Evolutionary conservation across 352 stramenopile species (phyloP).

Genomic region (Blastocystis sp.): DNA sequence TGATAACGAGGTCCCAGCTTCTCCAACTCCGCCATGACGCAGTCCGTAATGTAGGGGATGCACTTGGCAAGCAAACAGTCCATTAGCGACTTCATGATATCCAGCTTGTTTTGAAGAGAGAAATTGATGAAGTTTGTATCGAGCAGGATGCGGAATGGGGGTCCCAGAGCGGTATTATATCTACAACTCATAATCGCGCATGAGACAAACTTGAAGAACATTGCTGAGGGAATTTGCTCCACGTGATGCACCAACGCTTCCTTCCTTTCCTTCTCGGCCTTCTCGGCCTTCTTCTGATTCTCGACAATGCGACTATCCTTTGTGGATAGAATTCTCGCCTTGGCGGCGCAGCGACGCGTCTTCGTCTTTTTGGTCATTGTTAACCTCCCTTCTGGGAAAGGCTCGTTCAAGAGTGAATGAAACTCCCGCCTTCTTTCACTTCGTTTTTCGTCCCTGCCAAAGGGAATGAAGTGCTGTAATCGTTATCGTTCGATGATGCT

Average conservation of each 20-base stretch:
- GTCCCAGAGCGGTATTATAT: slow-evolving; percentile 95
- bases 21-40: slow-evolving; percentile 98
- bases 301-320: slow-evolving; percentile 92
- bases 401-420: too few species aligned
- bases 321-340: slow-evolving; percentile 95
- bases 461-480: too few species aligned
- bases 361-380: slow-evolving; percentile 94
- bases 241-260: slow-evolving; percentile 88
- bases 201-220: slow-evolving; percentile 89
- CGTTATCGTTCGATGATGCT: too few species aligned
- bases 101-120: slow-evolving; percentile 97
- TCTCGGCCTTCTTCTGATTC: slow-evolving; percentile 76
- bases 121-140: slow-evolving; percentile 99
- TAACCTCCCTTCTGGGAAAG: background rate
- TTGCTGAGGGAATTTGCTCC: slow-evolving; percentile 89
- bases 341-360: slow-evolving; percentile 91
- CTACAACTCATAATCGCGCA: too few species aligned
- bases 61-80: slow-evolving; percentile 98
- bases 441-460: too few species aligned
- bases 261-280: slow-evolving; percentile 82
- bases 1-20: slow-evolving; percentile 97
- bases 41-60: slow-evolving; percentile 95
- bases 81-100: slow-evolving; percentile 98
- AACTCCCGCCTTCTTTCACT: too few species aligned
- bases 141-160: slow-evolving; percentile 95